Evolutionary conservation across 73 alveolate species (phyloP).

Genomic region (Tetrahymena thermophila): DNA sequence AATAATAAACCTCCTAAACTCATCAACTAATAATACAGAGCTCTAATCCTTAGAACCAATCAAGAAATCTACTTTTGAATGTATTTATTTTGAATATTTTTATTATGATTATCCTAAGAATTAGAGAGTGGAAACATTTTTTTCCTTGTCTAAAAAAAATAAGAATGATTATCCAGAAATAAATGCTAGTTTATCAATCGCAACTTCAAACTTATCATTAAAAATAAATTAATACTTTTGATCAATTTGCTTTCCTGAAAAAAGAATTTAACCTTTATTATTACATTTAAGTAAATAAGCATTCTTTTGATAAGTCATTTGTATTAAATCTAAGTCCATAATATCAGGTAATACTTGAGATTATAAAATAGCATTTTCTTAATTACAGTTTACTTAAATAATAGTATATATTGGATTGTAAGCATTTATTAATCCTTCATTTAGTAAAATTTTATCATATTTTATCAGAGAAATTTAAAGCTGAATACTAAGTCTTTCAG

Average conservation of each 20-base stretch:
- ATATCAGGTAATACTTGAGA: background rate
- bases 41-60: background rate
- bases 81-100: background rate
- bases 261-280: background rate
- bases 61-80: background rate
- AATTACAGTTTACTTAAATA: no score
- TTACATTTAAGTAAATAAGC: background rate
- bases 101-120: background rate
- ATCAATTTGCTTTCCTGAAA: background rate
- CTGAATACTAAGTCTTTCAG: no score
- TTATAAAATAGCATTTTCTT: background rate
- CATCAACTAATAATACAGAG: background rate
- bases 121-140: background rate
- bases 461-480: no score
- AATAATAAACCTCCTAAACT: background rate
- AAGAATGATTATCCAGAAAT: background rate
- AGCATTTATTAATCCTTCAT: background rate
- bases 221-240: background rate
- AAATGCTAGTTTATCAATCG: background rate
- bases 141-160: background rate
- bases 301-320: background rate
- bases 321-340: background rate
- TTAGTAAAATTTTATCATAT: background rate
- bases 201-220: background rate
- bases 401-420: background rate